These are phyloP conservation scores for Salix caprea DNA, from an alignment of 345 rosid species.

Conservation along the genomic window DNA sequence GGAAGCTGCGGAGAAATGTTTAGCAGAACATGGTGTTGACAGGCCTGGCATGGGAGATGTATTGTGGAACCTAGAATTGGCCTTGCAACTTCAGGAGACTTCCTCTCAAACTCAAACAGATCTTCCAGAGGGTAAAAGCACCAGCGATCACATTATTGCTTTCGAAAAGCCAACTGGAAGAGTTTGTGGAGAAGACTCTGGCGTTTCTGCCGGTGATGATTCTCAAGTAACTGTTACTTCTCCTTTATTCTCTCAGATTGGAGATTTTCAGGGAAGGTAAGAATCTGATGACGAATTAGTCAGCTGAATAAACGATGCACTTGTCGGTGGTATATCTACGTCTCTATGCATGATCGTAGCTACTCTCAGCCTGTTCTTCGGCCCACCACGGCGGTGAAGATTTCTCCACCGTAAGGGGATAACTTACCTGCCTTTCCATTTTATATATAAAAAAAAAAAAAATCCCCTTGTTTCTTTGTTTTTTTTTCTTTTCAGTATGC, in stretches of 20 bases:
- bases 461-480: neutral
- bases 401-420: too few relatives aligned
- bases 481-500: neutral
- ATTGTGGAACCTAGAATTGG: constrained; percentile 76
- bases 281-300: neutral
- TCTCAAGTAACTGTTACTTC: constrained; percentile 24
- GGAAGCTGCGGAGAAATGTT: constrained; percentile 83
- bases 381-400: too few relatives aligned
- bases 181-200: neutral
- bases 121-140: constrained; percentile 37
- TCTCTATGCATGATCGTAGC: neutral
- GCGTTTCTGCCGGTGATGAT: constrained; percentile 9
- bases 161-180: constrained; percentile 11
- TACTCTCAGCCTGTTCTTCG: too few relatives aligned
- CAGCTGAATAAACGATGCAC: neutral
- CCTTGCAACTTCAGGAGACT: constrained; percentile 74
- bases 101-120: constrained; percentile 34
- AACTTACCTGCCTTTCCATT: too few relatives aligned
- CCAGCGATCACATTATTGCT: constrained; percentile 8
- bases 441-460: too few relatives aligned
- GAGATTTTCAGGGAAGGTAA: constrained; percentile 28
- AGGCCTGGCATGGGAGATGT: constrained; percentile 87
- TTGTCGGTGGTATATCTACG: neutral
- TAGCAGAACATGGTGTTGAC: constrained; percentile 76
- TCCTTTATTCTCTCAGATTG: constrained; percentile 24